phyloP scores from a whole-genome alignment of 768 basidiomycete genomes.

The Cubamyces lactineus region DNA sequence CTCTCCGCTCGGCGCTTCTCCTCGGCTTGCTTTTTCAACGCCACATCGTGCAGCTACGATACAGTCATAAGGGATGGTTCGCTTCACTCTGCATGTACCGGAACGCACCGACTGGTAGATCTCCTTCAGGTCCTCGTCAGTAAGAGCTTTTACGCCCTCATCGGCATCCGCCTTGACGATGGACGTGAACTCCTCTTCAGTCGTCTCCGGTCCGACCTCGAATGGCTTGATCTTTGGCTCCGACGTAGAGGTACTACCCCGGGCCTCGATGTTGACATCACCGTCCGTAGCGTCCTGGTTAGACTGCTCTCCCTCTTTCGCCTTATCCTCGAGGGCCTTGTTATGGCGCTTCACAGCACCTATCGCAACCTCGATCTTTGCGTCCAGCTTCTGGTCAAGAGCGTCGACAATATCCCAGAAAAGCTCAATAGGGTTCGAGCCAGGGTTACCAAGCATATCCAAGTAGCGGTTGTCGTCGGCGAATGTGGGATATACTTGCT shows the following conservation, averaged over 20 bases:
- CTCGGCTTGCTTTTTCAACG: conserved; percentile 76
- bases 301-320: conserved; percentile 35
- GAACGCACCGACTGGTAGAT: conserved; percentile 66
- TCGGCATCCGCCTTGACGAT: conserved; percentile 61
- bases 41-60: conserved; percentile 69
- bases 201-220: conserved; percentile 57
- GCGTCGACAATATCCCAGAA: conserved; percentile 94
- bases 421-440: conserved; percentile 92
- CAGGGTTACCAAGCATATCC: conserved; percentile 87
- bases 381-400: conserved; percentile 84
- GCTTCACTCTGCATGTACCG: neutral
- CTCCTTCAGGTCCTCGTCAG: conserved; percentile 53
- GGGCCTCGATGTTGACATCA: conserved; percentile 28
- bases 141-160: conserved; percentile 50
- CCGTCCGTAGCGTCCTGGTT: conserved; percentile 35
- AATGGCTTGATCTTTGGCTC: conserved; percentile 39
- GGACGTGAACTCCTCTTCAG: conserved; percentile 62
- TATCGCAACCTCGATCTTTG: conserved; percentile 71
- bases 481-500: conserved; percentile 80
- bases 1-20: conserved; percentile 88
- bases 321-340: conserved; percentile 35
- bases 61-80: neutral
- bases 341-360: conserved; percentile 59
- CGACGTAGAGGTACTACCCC: neutral
- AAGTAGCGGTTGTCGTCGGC: conserved; percentile 82